These are phyloP conservation scores for Chaetomium cochliodes DNA, from an alignment of 495 filamentous ascomycete genomes.

Conservation along the genomic window DNA sequence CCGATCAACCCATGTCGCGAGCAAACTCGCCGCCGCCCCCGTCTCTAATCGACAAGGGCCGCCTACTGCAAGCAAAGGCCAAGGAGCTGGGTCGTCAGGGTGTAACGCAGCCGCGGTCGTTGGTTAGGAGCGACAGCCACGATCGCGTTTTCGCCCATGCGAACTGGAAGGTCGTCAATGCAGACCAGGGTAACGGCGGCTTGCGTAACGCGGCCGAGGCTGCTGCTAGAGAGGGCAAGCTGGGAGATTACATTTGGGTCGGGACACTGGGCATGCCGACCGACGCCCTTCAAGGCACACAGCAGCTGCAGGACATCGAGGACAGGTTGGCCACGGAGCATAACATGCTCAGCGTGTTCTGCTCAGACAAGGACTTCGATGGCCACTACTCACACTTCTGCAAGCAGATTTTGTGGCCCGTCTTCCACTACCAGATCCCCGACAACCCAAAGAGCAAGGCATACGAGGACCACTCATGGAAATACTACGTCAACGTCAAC, in stretches of 20 bases:
- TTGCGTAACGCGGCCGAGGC: slow-evolving; percentile 83
- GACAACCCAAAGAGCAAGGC: slow-evolving; percentile 97
- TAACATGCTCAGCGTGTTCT: slow-evolving; percentile 76
- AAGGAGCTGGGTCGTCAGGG: slow-evolving; percentile 49
- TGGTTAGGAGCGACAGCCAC: slow-evolving; percentile 51
- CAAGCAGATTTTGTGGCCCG: slow-evolving; percentile 86
- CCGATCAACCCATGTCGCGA: slow-evolving; percentile 72
- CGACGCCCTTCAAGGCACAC: slow-evolving; percentile 66
- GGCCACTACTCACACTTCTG: slow-evolving; percentile 92
- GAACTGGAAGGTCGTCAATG: slow-evolving; percentile 77
- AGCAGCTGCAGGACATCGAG: slow-evolving; percentile 73
- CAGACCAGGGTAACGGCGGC: slow-evolving; percentile 87
- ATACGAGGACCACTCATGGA: slow-evolving; percentile 93
- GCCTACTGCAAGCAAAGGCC: slow-evolving; percentile 54
- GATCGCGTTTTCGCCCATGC: slow-evolving; percentile 65
- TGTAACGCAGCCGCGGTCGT: slow-evolving; percentile 46
- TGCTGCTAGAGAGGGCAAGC: slow-evolving; percentile 59
- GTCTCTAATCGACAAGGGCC: slow-evolving; percentile 63
- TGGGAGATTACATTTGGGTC: slow-evolving; percentile 77
- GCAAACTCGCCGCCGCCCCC: slow-evolving; percentile 66
- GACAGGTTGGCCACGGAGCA: slow-evolving; percentile 75
- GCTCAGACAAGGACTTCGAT: slow-evolving; percentile 83
- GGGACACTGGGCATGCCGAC: slow-evolving; percentile 91
- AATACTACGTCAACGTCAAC: slow-evolving; percentile 87
- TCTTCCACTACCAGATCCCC: slow-evolving; percentile 95